These are phyloP conservation scores for Neurospora tetraspora DNA, from an alignment of 495 filamentous ascomycete genomes.

Conservation along the genomic window DNA sequence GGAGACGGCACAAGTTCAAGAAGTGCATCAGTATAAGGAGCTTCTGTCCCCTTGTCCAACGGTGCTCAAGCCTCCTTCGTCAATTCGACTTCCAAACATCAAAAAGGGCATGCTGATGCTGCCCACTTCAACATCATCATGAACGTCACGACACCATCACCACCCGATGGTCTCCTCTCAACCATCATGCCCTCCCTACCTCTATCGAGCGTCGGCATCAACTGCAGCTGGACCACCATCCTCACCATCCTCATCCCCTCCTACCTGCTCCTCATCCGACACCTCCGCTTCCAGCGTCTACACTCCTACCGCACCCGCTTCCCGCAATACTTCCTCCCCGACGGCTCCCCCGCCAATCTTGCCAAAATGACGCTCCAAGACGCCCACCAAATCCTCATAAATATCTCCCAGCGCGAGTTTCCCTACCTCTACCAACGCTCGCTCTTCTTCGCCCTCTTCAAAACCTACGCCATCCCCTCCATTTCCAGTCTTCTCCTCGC, in stretches of 20 bases:
- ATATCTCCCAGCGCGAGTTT: conserved; percentile 41
- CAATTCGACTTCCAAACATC: neutral
- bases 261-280: neutral
- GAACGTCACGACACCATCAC: neutral
- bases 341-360: conserved; percentile 7
- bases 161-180: neutral
- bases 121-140: neutral
- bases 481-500: conserved; percentile 40
- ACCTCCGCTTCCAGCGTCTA: neutral
- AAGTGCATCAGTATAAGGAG: neutral
- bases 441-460: conserved; percentile 53
- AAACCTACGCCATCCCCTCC: conserved; percentile 54
- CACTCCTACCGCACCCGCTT: neutral
- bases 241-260: neutral
- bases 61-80: neutral
- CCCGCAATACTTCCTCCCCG: neutral
- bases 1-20: neutral
- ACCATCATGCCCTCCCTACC: neutral
- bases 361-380: conserved; percentile 47
- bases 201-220: neutral
- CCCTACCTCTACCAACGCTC: conserved; percentile 42
- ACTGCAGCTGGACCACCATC: neutral
- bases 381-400: conserved; percentile 39
- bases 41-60: neutral
- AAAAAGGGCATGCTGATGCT: neutral